These are phyloP conservation scores for Puccinia novopanici DNA, from an alignment of 1,284 basidiomycete genomes.

Conservation along the genomic window DNA sequence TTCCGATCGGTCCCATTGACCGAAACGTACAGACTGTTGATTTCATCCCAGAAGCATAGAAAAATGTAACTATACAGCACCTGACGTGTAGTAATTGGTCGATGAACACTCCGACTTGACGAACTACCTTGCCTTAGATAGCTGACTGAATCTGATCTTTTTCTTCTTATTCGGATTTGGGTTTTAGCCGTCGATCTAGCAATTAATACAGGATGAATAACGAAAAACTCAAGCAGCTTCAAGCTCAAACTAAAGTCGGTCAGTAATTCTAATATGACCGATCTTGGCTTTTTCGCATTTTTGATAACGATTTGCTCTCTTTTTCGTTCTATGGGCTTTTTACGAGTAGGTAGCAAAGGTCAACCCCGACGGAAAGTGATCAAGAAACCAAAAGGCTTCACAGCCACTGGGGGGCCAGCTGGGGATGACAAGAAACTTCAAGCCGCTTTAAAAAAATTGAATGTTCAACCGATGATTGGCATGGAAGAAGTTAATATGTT, in stretches of 20 bases:
- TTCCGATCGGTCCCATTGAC: too few species aligned
- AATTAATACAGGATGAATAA: slow-evolving; percentile 49
- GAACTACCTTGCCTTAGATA: too few species aligned
- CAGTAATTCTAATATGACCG: not conserved
- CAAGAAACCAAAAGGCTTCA: slow-evolving; percentile 82
- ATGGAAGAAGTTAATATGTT: slow-evolving; percentile 99
- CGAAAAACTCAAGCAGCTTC: slow-evolving; percentile 51
- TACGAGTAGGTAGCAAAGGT: slow-evolving; percentile 83
- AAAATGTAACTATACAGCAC: too few species aligned
- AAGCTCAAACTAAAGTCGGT: slow-evolving; percentile 51
- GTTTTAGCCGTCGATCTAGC: too few species aligned
- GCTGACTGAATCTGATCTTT: too few species aligned
- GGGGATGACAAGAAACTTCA: slow-evolving; percentile 94
- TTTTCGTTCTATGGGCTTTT: slow-evolving; percentile 15
- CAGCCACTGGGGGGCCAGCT: slow-evolving; percentile 65
- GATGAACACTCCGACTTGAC: too few species aligned
- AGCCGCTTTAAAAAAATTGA: slow-evolving; percentile 93
- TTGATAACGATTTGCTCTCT: not conserved
- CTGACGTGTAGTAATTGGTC: too few species aligned
- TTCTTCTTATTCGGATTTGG: too few species aligned
- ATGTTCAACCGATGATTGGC: slow-evolving; percentile 82
- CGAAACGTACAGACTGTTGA: too few species aligned
- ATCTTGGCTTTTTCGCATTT: not conserved
- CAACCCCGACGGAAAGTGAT: slow-evolving; percentile 94
- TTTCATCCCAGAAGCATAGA: too few species aligned